phyloP scores from a whole-genome alignment of 768 basidiomycete species.

The Punctularia strigosozonata region DNA sequence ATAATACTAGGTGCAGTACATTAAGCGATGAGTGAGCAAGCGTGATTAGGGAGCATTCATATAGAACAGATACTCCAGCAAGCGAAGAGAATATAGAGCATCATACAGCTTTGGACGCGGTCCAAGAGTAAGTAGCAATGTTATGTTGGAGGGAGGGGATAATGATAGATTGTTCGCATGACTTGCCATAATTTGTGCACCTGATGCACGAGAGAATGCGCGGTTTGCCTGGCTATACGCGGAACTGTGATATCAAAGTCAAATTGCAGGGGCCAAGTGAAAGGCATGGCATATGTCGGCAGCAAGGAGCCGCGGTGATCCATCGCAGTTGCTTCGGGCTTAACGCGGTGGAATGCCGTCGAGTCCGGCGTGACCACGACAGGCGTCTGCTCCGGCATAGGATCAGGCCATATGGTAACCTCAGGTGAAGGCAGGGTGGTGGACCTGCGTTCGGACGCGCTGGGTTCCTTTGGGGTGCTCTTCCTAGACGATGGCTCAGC shows the following conservation, averaged over 20 bases:
- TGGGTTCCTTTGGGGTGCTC: no score
- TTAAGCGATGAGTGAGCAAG: no score
- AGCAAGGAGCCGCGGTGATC: background rate
- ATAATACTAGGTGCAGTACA: no score
- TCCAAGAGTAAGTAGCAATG: no score
- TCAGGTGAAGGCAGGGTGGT: background rate
- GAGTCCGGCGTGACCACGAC: background rate
- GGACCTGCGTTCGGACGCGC: background rate
- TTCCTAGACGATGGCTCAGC: no score
- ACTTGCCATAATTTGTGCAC: conserved; percentile 34
- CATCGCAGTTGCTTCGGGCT: background rate
- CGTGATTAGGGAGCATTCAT: no score
- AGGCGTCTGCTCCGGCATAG: background rate
- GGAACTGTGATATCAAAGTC: conserved; percentile 13
- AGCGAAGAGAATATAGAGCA: no score
- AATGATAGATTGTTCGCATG: conserved; percentile 40
- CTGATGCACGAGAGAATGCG: conserved; percentile 24
- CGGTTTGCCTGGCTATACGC: conserved; percentile 19
- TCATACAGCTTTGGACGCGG: no score
- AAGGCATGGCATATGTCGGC: conserved; percentile 1
- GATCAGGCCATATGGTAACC: background rate
- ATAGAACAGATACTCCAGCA: no score
- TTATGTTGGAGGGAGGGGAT: conserved; percentile 41
- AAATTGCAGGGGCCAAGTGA: conserved; percentile 11
- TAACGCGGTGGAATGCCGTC: background rate